Percentiles rank a stretch among this genome's conserved stretches.
phyloP scores from a whole-genome alignment of 768 basidiomycete species.

The Cystobasidiopsis lactophilus region DNA sequence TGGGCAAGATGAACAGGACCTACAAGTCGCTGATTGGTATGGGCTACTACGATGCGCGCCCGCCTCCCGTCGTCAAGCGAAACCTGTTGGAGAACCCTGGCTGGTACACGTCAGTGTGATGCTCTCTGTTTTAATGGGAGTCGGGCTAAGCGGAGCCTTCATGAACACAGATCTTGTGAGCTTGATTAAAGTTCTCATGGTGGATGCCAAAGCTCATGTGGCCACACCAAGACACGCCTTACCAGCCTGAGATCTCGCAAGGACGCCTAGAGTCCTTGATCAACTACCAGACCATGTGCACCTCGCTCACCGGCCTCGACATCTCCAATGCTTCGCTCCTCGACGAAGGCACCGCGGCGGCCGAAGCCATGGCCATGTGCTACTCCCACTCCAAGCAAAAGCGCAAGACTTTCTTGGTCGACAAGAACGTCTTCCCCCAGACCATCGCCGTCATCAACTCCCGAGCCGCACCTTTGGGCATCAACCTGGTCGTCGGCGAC shows the following conservation, averaged over 20 bases:
- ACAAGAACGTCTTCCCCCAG: slow-evolving; percentile 61
- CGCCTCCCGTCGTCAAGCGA: slow-evolving; percentile 82
- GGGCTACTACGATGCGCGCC: slow-evolving; percentile 88
- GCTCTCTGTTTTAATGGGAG: too few species aligned
- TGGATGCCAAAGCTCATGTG: too few species aligned
- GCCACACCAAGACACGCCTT: slow-evolving; percentile 54
- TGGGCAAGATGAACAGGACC: slow-evolving; percentile 56
- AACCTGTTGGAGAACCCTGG: slow-evolving; percentile 57
- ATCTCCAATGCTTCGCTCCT: slow-evolving; percentile 89
- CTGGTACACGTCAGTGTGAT: slow-evolving; percentile 59
- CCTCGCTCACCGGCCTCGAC: slow-evolving; percentile 78
- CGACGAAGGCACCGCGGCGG: slow-evolving; percentile 54
- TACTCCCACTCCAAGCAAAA: slow-evolving; percentile 41
- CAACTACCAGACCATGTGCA: slow-evolving; percentile 92
- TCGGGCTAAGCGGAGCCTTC: background rate
- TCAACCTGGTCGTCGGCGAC: slow-evolving; percentile 40
- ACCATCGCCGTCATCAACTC: slow-evolving; percentile 73
- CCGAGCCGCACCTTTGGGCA: slow-evolving; percentile 81
- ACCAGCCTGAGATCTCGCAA: slow-evolving; percentile 97
- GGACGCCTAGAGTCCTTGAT: slow-evolving; percentile 88
- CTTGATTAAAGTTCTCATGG: slow-evolving; percentile 13
- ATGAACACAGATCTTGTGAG: slow-evolving; percentile 11
- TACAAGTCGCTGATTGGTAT: slow-evolving; percentile 92
- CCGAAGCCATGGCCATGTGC: slow-evolving; percentile 93
- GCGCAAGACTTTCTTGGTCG: slow-evolving; percentile 66